A percentile compares a stretch with the other conserved stretches of the same genome.
These are phyloP conservation scores for Ophiostoma angusticollis DNA, from an alignment of 2,329 filamentous ascomycete genomes.

Conservation along the genomic window DNA sequence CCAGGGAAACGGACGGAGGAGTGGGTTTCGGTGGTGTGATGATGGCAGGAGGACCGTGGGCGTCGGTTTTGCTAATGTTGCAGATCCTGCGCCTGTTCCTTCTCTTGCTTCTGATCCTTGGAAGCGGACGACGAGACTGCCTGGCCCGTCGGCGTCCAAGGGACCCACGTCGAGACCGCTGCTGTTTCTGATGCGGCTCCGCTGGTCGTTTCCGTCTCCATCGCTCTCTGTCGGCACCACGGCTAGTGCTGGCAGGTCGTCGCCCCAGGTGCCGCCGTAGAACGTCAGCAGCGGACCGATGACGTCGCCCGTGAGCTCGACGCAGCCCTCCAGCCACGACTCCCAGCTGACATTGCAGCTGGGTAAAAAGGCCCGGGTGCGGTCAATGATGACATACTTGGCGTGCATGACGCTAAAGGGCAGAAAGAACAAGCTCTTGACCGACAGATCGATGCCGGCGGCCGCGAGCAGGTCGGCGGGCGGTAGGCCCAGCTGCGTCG, in stretches of 20 bases:
- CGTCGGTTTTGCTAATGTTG: too few species aligned
- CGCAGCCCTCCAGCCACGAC: constrained; percentile 69
- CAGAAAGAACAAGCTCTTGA: constrained; percentile 68
- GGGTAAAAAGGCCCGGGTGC: constrained; percentile 52
- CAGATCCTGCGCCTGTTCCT: too few species aligned
- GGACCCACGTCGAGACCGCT: not conserved
- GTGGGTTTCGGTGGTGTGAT: constrained; percentile 55
- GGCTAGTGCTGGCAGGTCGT: constrained; percentile 11
- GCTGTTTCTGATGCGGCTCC: not conserved
- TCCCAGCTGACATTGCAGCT: constrained; percentile 84
- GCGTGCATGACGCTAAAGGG: constrained; percentile 82
- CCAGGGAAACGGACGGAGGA: constrained; percentile 48
- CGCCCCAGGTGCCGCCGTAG: constrained; percentile 56
- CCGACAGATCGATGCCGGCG: constrained; percentile 50
- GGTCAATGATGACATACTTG: constrained; percentile 67
- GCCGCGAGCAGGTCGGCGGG: constrained; percentile 35
- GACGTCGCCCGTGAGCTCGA: constrained; percentile 51
- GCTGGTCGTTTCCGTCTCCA: not conserved
- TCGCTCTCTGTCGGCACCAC: not conserved
- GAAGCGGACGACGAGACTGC: constrained; percentile 11
- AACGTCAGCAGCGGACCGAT: constrained; percentile 52
- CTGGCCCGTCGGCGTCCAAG: constrained; percentile 10
- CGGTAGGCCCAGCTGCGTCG: constrained; percentile 49
- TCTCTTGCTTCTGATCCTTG: not conserved
- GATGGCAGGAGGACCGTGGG: constrained; percentile 57